phyloP scores from a whole-genome alignment of 1,284 basidiomycete genomes.

The Gymnopus androsaceus region DNA sequence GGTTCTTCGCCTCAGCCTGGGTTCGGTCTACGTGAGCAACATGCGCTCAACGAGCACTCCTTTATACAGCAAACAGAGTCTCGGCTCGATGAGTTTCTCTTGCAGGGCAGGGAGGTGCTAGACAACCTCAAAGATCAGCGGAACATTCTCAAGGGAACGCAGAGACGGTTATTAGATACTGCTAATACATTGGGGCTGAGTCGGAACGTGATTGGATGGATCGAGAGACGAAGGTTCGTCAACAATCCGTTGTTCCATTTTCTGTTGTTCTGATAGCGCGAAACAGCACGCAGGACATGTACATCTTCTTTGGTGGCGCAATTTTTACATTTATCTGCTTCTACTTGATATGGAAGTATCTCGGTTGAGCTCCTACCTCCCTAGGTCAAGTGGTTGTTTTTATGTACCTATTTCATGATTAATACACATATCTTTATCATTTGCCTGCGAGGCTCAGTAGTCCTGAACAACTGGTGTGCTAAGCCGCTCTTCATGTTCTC shows the following conservation, averaged over 20 bases:
- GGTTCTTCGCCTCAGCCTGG: constrained; percentile 55
- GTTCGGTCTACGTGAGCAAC: constrained; percentile 64
- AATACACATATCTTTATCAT: not conserved
- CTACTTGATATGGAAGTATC: constrained; percentile 86
- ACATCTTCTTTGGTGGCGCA: constrained; percentile 84
- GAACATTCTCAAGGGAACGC: constrained; percentile 89
- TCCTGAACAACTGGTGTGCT: constrained; percentile 21
- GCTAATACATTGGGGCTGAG: constrained; percentile 93
- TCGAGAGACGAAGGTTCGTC: constrained; percentile 83
- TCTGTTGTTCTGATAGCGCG: not conserved
- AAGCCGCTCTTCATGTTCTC: constrained; percentile 39
- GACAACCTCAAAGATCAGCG: constrained; percentile 91
- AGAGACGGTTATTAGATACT: constrained; percentile 78
- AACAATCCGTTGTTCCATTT: not conserved
- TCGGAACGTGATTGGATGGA: constrained; percentile 92
- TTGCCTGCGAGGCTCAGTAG: not conserved
- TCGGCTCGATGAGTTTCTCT: constrained; percentile 84
- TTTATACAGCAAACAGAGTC: constrained; percentile 83
- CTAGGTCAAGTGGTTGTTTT: not conserved
- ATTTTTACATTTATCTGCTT: constrained; percentile 90
- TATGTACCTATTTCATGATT: not conserved
- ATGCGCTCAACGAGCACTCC: constrained; percentile 82
- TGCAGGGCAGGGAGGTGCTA: constrained; percentile 86
- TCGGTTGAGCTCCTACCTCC: constrained; percentile 56
- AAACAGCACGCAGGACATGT: constrained; percentile 86